A percentile compares a stretch with the other conserved stretches of the same genome.
Evolutionary conservation across 192 early-diverging fungal species (phyloP).

Genomic region (Phycomyces nitens): DNA sequence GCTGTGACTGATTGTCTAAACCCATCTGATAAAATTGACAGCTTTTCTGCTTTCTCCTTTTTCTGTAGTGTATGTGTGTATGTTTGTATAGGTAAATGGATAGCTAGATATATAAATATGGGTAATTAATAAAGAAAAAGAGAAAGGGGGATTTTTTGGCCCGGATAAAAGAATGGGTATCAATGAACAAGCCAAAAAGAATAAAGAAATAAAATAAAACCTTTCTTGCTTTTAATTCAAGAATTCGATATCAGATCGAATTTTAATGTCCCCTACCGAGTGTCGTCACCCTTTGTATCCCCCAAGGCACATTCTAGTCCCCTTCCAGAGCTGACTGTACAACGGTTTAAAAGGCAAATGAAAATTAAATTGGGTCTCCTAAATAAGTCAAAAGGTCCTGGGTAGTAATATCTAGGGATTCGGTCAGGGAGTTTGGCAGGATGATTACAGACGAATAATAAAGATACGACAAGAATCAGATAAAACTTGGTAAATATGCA

Average conservation of each 20-base stretch:
- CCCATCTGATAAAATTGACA: not conserved
- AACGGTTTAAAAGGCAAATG: too few relatives aligned
- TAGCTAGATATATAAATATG: too few relatives aligned
- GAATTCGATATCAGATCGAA: not conserved
- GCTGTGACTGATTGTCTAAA: not conserved
- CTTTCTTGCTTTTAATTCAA: not conserved
- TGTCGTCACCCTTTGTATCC: constrained; percentile 1
- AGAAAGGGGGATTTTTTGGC: not conserved
- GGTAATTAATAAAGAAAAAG: not conserved
- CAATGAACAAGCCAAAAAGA: not conserved
- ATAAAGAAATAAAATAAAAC: too few relatives aligned
- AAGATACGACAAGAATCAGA: too few relatives aligned
- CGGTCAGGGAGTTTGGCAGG: too few relatives aligned
- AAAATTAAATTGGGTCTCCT: too few relatives aligned
- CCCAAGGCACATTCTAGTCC: constrained; percentile 8
- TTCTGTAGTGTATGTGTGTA: too few relatives aligned
- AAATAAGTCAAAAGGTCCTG: too few relatives aligned
- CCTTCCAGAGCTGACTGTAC: not conserved
- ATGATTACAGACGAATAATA: too few relatives aligned
- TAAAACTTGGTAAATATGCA: too few relatives aligned
- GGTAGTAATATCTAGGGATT: too few relatives aligned
- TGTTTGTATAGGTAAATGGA: not conserved
- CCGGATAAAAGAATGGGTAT: not conserved
- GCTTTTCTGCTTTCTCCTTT: not conserved
- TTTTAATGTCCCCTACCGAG: not conserved